Base-by-base conservation (phyloP, 2,329 filamentous ascomycete genomes). In the Aureobasidium sp. region DNA sequence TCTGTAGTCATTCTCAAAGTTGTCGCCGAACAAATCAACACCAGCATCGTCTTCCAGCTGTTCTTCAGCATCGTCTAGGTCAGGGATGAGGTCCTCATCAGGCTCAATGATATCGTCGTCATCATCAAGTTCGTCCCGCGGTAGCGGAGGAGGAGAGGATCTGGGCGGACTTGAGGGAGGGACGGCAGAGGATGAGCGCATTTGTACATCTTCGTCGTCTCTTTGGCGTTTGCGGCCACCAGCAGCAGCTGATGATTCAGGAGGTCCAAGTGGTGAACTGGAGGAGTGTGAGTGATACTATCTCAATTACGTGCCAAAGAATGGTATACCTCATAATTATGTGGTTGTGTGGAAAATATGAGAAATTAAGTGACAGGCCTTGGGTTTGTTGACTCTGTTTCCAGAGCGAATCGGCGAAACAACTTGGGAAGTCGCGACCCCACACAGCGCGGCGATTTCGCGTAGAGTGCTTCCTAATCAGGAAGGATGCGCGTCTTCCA, bases 1-100 rank as follows among this genome's bases (percentile, higher is more conserved):
- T 59, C 76, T 75, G 69, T 86, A 86, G 71, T 87, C 84, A 66
- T 80, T 79, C 70, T 87, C 84, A 65, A 86, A 88, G 67, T 85
- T 84, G 69, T 87, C 85, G 61, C 79, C 86, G 72, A 93, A 93
- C 41, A 89, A 77, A 71, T 89, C 85, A 67, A 88, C 88, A 47
- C 86, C 86, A 59, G 85, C 85, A 67, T 86, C 84, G 68, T 88
- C 86, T 73, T 89, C 86, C 10, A 85, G 86, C 73, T 86, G 79
- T 71, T 88, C 86, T 65, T 88, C 86, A 44, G 84, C 77, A 69
- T 88, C 86, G 64, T 87, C 84, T 66, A 88, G 82, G 69, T 88
- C 85, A 44, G 75, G 80, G 48, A 85, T 79, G 29, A 86, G 74
- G 60, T 91, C 87, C 55, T 84, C 82, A 56, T 90, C 87, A 56